Percentiles rank a stretch among this genome's conserved stretches.
Evolutionary conservation across 179 eudicot species (phyloP).

Genomic region (Corrigiola litoralis): DNA sequence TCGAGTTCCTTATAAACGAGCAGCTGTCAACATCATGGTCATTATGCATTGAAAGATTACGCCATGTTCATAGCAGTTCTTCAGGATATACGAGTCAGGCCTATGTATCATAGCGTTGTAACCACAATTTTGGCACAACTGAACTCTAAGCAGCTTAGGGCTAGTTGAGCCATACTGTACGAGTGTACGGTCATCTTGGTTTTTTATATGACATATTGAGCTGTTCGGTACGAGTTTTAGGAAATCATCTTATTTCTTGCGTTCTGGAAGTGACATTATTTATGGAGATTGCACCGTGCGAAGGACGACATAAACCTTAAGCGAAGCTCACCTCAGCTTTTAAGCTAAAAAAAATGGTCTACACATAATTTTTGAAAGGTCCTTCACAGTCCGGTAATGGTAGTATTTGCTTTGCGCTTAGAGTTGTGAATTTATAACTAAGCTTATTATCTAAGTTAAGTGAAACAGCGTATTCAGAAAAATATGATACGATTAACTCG

Average conservation of each 20-base stretch:
- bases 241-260: no score
- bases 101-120: conserved; percentile 21
- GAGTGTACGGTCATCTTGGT: background rate
- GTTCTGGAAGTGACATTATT: no score
- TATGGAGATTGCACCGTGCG: no score
- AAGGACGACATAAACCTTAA: background rate
- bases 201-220: background rate
- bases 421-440: no score
- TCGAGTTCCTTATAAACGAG: conserved; percentile 5
- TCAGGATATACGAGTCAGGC: conserved; percentile 7
- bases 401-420: no score
- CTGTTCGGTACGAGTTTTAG: background rate
- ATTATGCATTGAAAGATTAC: conserved; percentile 6
- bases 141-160: background rate
- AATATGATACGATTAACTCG: no score
- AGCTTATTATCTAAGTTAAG: no score
- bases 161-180: background rate
- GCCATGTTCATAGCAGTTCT: conserved; percentile 6
- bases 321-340: background rate
- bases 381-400: no score
- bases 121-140: conserved; percentile 7
- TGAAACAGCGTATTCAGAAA: no score
- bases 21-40: conserved; percentile 16
- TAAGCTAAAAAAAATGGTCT: no score
- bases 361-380: no score